Evolutionary conservation across 1,284 basidiomycete species (phyloP), one percentile per base, ranked within the genome.

Genomic region (Irpex sp.): DNA sequence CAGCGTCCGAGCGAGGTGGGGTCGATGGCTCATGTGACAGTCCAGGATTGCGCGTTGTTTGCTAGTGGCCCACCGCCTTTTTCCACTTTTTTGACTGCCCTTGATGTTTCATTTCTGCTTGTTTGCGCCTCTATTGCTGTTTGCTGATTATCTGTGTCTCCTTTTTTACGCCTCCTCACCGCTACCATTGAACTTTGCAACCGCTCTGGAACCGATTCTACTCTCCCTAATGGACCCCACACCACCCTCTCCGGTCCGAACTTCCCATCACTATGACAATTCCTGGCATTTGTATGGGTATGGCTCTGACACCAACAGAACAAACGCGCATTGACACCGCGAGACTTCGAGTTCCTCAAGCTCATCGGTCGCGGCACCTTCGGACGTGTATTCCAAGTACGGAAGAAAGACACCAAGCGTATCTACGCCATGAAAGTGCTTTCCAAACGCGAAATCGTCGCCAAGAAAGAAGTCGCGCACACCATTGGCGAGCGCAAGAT

Each of bases 391-490:
- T 99, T 98, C 83, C 97, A 99, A 78, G 97, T 99, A 48, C 92
- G 97, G 65, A 99, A 99, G 80, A 89, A 85, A 75, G 97, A 99
- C 80, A 99, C 97, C 54, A 93, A 94, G 76, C 93, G 97, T 59
- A 99, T 99, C 80, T 99, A 98, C 79, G 97, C 97, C 61, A 99
- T 99, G 97, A 99, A 99, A 76, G 94, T 99, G 58, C 85, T 99
- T 40, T 96, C 93, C 47, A 99, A 99, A 82, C 96, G 94, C 79
- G 97, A 99, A 77, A 99, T 99, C 71, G 89, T 98, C 63, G 94
- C 94, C 56, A 99, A 98, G 83, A 99, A 99, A 79, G 97, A 99
- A 77, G 96, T 99, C 49, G 96, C 96, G 5, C 97, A 99, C 76
- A 99, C 97, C 13, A 98, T 99, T 68, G 97, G 97, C 72, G 97